Evolutionary conservation across 2,329 filamentous ascomycete species (phyloP), one percentile per base, ranked within the genome.

Genomic region (Eutypa lata): DNA sequence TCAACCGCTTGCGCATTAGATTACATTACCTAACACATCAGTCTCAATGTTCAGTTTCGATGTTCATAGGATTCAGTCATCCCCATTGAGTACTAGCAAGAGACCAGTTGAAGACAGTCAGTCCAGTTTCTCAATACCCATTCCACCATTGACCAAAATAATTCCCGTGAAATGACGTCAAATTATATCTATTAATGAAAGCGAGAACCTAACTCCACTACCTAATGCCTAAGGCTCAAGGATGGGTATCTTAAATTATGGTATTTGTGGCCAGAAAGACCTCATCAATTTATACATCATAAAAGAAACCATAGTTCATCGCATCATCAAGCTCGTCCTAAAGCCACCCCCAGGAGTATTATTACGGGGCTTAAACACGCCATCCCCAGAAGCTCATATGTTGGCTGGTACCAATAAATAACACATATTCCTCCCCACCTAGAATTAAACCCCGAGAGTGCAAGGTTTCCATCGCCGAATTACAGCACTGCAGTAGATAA

Each of bases 221-320:
- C 57, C 60, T 61, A 58, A 62, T 62, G 54, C 59, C 53, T 53
- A 43, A 55, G 55, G 52, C 57, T 60, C 53, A 57, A 57, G 56
- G 57, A 57, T 60, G 61, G 61, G 63, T 65, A 67, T 66, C 64
- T 65, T 61, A 56, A 53, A 24, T 59, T 61, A 57, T 58, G 53
- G 61, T 62, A 67, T 65, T 65, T 65, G 50, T 49, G 56, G 61
- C 54, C 57, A 54, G 3, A 50, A 24, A 49, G 51, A 59, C 63
- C 64, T 49, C 53, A 48, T 62, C 64, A 60, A n/a, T 65, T 64
- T 63, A 65, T 66, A 67, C 65, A 66, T 66, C 59, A 53, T 66
- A 61, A 61, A 64, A 59, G 55, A 57, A 54, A 51, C 57, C 37
- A 10, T 10, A 52, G 52, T 48, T 64, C 59, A 54, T 58, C 55